phyloP scores from a whole-genome alignment of 1,284 basidiomycete genomes.

The Apiotrichum porosum region DNA sequence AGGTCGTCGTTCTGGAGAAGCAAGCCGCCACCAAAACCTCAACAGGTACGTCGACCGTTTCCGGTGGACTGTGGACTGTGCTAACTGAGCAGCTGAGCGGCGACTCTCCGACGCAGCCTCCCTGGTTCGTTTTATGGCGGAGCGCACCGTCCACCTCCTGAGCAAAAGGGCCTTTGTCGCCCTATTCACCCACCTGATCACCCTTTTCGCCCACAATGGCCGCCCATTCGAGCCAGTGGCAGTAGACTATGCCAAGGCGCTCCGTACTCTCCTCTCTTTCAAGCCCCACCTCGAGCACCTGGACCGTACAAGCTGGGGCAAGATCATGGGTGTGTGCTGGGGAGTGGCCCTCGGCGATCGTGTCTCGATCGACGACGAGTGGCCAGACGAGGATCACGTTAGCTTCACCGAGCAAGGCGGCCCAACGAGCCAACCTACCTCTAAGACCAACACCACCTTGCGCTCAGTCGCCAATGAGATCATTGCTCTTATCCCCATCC shows the following conservation, averaged over 20 bases:
- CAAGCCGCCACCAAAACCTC: conserved; percentile 52
- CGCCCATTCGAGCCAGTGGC: conserved; percentile 62
- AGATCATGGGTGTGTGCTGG: conserved; percentile 66
- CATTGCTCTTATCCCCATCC: conserved; percentile 60
- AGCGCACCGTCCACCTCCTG: conserved; percentile 34
- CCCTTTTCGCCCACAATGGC: conserved; percentile 58
- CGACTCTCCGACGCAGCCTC: conserved; percentile 18
- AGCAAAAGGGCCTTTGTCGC: conserved; percentile 28
- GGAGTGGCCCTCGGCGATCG: conserved; percentile 67
- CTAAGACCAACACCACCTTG: conserved; percentile 12
- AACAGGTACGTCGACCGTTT: conserved; percentile 25
- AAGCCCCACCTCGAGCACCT: conserved; percentile 74
- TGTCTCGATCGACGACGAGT: conserved; percentile 46
- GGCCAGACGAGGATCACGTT: conserved; percentile 24
- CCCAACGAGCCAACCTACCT: too few relatives aligned
- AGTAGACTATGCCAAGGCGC: conserved; percentile 73
- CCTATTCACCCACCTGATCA: conserved; percentile 63
- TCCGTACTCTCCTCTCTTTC: conserved; percentile 61
- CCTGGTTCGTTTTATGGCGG: conserved; percentile 35
- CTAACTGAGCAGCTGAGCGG: conserved; percentile 1
- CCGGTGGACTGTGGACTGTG: too few relatives aligned
- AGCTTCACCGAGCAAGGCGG: too few relatives aligned
- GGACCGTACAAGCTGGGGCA: conserved; percentile 62
- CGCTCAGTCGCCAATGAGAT: conserved; percentile 52
- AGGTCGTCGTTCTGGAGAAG: conserved; percentile 62